Base-by-base conservation (phyloP, 2,329 filamentous ascomycete genomes). In the Hypoxylon sp. region DNA sequence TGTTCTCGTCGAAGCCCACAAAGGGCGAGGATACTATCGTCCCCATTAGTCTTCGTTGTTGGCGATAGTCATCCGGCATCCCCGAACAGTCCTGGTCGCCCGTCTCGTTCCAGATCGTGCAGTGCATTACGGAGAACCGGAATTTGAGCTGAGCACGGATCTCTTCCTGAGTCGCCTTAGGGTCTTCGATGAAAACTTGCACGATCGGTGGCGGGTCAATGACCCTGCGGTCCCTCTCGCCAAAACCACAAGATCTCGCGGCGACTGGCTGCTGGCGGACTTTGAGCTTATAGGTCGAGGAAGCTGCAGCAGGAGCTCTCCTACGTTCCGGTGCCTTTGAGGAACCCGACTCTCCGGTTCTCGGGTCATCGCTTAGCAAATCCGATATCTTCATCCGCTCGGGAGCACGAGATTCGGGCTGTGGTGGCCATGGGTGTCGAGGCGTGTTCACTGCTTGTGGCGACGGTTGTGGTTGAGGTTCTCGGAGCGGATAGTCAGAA, bases 201-300 rank as follows among this genome's bases (percentile, higher is more conserved):
- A 96, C 87, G 75, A 96, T 95, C 13, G 93, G 93, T 2, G 93
- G 93, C 44, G 93, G 93, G 76, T 96, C 93, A 70, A 96, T 92
- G 14, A 94, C 92, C 69, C 93, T 87, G 42, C 93, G 88, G 77
- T 96, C 93, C 71, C 92, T 86, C 79, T 95, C 93, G 67, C 93
- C 93, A 77, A 94, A 95, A 1, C 93, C 93, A 75, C 93, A 96
- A 46, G 92, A 92, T 73, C 93, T 86, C 59, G 93, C 93, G 0
- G 92, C 92, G 17, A 89, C 84, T 7, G 93, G 93, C 75, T 95
- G 92, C 78, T 96, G 93, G 55, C 93, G 90, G 69, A 95, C 88
- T 49, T 79, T 82, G 63, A 93, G 85, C 40, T 75, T 79, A 73
- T 84, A 85, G 27, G 79, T 78, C 13, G 76, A 75, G 4, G 72